These are phyloP conservation scores for Nicotiana noctiflora DNA, from an alignment of 257 asterid genomes.

Conservation along the genomic window DNA sequence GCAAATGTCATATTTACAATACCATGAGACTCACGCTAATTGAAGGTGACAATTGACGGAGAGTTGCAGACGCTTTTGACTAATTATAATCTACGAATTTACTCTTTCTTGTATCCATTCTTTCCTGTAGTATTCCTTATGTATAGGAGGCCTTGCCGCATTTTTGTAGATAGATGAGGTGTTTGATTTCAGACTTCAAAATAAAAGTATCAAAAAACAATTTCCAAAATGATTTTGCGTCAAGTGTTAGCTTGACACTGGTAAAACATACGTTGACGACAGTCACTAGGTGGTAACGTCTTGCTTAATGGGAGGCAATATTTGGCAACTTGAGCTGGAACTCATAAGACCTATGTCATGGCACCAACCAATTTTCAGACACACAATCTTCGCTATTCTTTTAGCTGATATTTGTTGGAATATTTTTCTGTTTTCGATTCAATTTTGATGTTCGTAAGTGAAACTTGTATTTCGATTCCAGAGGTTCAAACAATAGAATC, in stretches of 20 bases:
- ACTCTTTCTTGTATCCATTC: too few species aligned
- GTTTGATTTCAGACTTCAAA: not conserved
- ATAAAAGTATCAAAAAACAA: not conserved
- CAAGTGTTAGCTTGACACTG: not conserved
- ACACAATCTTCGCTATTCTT: not conserved
- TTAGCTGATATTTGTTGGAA: not conserved
- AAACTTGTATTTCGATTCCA: not conserved
- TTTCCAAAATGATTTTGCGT: not conserved
- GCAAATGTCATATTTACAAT: slow-evolving; percentile 28
- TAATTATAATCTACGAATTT: too few species aligned
- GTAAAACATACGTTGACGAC: not conserved
- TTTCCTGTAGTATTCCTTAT: not conserved
- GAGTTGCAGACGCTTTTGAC: too few species aligned
- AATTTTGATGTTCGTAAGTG: not conserved
- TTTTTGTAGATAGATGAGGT: slow-evolving; percentile 4
- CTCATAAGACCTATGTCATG: not conserved
- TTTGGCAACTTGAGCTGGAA: not conserved
- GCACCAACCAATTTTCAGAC: not conserved
- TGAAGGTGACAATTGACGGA: not conserved
- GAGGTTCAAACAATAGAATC: not conserved
- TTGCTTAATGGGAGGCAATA: not conserved
- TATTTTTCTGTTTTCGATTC: not conserved
- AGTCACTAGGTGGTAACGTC: not conserved
- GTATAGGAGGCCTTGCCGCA: not conserved
- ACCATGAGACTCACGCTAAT: slow-evolving; percentile 18